phyloP scores from a whole-genome alignment of 2,329 filamentous ascomycete genomes.

The Xylaria sp. region DNA sequence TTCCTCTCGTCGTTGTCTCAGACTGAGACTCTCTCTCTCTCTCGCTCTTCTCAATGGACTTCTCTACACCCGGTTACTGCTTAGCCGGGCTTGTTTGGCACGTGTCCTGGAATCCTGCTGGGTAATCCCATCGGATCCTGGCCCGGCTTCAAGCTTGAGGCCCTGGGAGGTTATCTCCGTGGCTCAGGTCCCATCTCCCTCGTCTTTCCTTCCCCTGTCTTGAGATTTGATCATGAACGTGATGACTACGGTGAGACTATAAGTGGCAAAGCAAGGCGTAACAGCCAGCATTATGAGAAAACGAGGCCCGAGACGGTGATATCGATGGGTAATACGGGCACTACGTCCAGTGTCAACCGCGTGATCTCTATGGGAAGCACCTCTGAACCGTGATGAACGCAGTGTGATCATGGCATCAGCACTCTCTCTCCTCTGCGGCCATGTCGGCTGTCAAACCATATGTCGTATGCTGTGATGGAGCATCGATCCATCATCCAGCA shows the following conservation, averaged over 20 bases:
- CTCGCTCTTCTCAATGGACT: too few species aligned
- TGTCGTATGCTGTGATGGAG: constrained; percentile 15
- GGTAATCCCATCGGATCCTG: background rate
- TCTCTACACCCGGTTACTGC: background rate
- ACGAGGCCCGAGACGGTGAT: background rate
- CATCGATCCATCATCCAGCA: too few species aligned
- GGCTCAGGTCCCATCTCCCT: background rate
- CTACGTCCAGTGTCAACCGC: constrained; percentile 13
- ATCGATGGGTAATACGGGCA: constrained; percentile 9
- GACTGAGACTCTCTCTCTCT: constrained; percentile 3
- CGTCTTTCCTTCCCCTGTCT: background rate
- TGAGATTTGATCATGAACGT: background rate
- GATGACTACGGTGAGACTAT: background rate
- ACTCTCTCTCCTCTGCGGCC: background rate
- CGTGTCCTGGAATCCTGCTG: constrained; percentile 13
- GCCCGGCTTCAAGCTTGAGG: constrained; percentile 1
- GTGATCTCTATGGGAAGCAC: constrained; percentile 15
- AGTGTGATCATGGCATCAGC: constrained; percentile 16
- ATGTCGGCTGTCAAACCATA: constrained; percentile 13
- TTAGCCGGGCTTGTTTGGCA: constrained; percentile 10
- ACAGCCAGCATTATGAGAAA: background rate
- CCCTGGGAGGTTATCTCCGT: background rate
- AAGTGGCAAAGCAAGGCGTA: background rate
- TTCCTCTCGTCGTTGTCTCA: constrained; percentile 8
- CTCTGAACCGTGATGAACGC: constrained; percentile 10